Percentiles rank a stretch among this genome's conserved stretches.
These are phyloP conservation scores for Amphicarpaea edgeworthii DNA, from an alignment of 306 rosid genomes.

Conservation along the genomic window DNA sequence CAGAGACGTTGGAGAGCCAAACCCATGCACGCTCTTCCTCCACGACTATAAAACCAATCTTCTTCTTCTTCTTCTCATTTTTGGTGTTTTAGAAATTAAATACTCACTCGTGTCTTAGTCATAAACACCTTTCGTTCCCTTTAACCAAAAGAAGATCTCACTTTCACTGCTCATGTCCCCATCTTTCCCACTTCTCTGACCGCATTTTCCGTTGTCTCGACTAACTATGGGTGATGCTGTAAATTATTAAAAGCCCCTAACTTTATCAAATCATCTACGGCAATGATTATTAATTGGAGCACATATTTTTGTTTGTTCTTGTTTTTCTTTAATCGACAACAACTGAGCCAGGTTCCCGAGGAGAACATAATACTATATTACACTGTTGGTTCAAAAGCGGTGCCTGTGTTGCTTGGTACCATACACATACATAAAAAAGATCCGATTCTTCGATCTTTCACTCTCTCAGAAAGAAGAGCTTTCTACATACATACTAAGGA, in stretches of 20 bases:
- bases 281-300: slow-evolving; percentile 8
- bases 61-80: slow-evolving; percentile 11
- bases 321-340: slow-evolving; percentile 14
- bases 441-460: slow-evolving; percentile 47
- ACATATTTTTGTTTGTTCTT: neutral
- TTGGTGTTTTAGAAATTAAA: neutral
- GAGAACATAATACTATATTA: neutral
- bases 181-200: slow-evolving; percentile 58
- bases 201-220: slow-evolving; percentile 46
- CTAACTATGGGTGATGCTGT: slow-evolving; percentile 31
- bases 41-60: no score
- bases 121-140: slow-evolving; percentile 26
- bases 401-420: slow-evolving; percentile 20
- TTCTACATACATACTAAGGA: slow-evolving; percentile 22
- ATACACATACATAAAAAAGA: slow-evolving; percentile 25
- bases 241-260: slow-evolving; percentile 12
- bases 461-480: slow-evolving; percentile 45
- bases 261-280: slow-evolving; percentile 27
- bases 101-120: neutral
- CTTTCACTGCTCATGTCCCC: slow-evolving; percentile 55
- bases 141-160: slow-evolving; percentile 42
- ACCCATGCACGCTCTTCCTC: neutral
- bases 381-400: slow-evolving; percentile 30
- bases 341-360: neutral
- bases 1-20: neutral